Conservation (phyloP, 2,329 filamentous ascomycete species). For the Fusarium stilboides region DNA sequence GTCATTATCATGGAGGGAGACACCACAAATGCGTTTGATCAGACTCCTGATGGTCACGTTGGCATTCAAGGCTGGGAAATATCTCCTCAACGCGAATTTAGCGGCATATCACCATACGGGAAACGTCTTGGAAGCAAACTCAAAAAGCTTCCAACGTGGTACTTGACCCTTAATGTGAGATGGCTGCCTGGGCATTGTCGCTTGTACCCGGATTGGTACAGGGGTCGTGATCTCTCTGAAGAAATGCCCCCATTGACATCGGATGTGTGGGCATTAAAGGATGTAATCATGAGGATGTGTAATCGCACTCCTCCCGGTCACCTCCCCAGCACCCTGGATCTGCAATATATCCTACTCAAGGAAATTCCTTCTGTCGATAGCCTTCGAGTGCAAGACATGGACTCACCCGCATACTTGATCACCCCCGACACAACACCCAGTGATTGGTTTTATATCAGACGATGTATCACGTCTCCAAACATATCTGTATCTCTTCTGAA, state of each 20-base stretch:
- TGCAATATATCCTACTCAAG: constrained; percentile 41
- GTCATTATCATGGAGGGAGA: constrained; percentile 7
- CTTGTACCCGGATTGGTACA: constrained; percentile 22
- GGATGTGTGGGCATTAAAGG: background rate
- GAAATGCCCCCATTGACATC: constrained; percentile 28
- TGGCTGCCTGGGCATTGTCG: constrained; percentile 21
- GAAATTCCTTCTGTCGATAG: constrained; percentile 8
- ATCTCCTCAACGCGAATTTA: background rate
- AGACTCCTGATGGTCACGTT: too few relatives aligned
- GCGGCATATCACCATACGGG: background rate
- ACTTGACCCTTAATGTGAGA: background rate
- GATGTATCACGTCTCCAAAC: constrained; percentile 32
- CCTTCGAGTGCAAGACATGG: background rate
- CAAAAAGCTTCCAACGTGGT: background rate
- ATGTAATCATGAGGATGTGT: background rate
- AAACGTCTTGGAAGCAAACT: background rate
- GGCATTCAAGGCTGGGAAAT: constrained; percentile 11
- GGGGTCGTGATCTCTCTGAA: background rate
- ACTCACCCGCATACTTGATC: constrained; percentile 39
- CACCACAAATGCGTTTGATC: background rate
- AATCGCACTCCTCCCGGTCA: background rate
- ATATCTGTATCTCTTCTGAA: constrained; percentile 26
- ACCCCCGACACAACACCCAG: constrained; percentile 26
- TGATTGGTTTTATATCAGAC: constrained; percentile 48
- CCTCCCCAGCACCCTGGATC: too few relatives aligned